A percentile compares a stretch with the other conserved stretches of the same genome.
Evolutionary conservation across 139 green algal genomes (phyloP).

Genomic region (Nannochloris sp.): DNA sequence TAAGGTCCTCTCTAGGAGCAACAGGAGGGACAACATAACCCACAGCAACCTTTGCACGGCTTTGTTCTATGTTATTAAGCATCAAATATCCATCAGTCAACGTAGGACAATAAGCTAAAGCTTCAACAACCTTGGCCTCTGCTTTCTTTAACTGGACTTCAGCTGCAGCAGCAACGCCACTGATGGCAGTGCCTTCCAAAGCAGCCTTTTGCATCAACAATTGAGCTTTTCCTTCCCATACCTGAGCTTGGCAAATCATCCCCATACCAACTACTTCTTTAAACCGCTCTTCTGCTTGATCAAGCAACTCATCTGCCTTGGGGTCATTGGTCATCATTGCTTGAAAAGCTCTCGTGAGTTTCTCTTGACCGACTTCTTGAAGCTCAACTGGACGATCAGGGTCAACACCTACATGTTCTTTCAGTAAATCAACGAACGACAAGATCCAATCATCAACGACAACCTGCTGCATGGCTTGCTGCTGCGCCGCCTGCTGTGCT

Average conservation of each 20-base stretch:
- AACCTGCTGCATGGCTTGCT: slow-evolving; percentile 23
- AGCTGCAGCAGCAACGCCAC: neutral
- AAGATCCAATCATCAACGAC: slow-evolving; percentile 86
- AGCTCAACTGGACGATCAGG: slow-evolving; percentile 69
- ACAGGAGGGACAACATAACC: slow-evolving; percentile 23
- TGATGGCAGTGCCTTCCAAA: neutral
- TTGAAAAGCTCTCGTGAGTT: slow-evolving; percentile 19
- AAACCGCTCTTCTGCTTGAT: slow-evolving; percentile 73
- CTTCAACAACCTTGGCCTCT: slow-evolving; percentile 18
- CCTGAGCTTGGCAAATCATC: slow-evolving; percentile 27
- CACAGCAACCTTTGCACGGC: slow-evolving; percentile 27
- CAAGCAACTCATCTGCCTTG: slow-evolving; percentile 62
- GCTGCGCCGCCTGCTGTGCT: slow-evolving; percentile 8
- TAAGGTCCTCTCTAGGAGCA: slow-evolving; percentile 15
- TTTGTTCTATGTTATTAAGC: slow-evolving; percentile 14
- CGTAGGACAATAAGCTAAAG: slow-evolving; percentile 16
- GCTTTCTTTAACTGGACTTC: slow-evolving; percentile 16
- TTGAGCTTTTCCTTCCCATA: slow-evolving; percentile 17
- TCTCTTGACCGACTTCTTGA: slow-evolving; percentile 44
- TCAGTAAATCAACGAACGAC: slow-evolving; percentile 81
- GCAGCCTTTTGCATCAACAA: slow-evolving; percentile 20
- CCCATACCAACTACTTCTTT: slow-evolving; percentile 23
- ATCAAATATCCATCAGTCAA: slow-evolving; percentile 27
- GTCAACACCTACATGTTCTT: slow-evolving; percentile 60
- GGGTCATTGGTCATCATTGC: slow-evolving; percentile 30